Conservation (phyloP, 1,284 basidiomycete species). For the Inonotus hispidus region DNA sequence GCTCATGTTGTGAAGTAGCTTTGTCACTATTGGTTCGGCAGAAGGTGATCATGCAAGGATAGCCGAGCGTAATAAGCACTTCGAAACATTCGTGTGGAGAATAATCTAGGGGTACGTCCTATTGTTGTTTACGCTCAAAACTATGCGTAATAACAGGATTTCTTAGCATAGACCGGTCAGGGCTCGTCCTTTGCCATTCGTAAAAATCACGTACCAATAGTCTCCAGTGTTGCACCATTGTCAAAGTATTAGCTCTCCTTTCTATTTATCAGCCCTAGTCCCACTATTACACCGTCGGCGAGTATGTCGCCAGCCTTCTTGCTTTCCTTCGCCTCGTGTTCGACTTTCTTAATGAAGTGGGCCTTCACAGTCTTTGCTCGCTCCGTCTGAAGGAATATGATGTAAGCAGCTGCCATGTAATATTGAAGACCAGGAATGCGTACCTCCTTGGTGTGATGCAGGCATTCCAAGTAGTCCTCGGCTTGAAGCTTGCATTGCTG, state of each 20-base stretch:
- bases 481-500: conserved; percentile 67
- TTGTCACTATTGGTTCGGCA: too few species aligned
- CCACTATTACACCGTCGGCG: conserved; percentile 69
- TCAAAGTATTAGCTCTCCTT: conserved; percentile 6
- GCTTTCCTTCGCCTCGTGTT: conserved; percentile 61
- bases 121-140: too few species aligned
- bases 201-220: background rate
- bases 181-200: background rate
- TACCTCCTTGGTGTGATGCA: conserved; percentile 91
- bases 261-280: conserved; percentile 67
- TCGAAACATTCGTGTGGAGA: too few species aligned
- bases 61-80: too few species aligned
- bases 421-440: conserved; percentile 21
- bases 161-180: background rate
- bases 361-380: conserved; percentile 69
- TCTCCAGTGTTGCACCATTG: background rate
- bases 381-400: conserved; percentile 45
- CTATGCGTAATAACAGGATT: too few species aligned
- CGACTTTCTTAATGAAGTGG: conserved; percentile 67
- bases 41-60: too few species aligned
- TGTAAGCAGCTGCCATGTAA: conserved; percentile 10
- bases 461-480: conserved; percentile 91
- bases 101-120: too few species aligned
- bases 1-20: too few species aligned
- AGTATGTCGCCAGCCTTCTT: conserved; percentile 69